Evolutionary conservation across 352 stramenopile species (phyloP), one percentile per base, ranked within the genome.

Genomic region (Thraustotheca clavata): DNA sequence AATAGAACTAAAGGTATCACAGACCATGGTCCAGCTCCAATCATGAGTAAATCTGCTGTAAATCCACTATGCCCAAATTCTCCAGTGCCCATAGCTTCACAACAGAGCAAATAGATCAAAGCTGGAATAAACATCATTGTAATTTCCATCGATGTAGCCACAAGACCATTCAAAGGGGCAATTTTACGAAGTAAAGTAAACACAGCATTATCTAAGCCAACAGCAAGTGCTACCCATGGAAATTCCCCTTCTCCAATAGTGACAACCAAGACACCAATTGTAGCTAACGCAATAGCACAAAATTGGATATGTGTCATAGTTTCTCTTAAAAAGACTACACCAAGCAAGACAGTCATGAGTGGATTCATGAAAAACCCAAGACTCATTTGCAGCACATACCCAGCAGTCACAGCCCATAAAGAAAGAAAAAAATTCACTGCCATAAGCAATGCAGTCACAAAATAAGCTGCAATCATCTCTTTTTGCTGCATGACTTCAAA

Each of bases 321-420:
- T 24, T 61, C 52, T 20, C 32, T 20, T 4, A 61, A 29, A 24
- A 61, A 47, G 34, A 61, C 29, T 22, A 61, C 52, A 24, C 52
- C 52, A 14, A 61, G 52, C 6, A 61, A 29, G 8, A 61, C 52
- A 11, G 52, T 61, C 31, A 61, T 29, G 9, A 61, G 34, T 9
- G 52, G 52, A 26, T 47, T 49, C 35, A 61, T 61, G 52, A 47
- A 61, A 29, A 46, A 47, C 22, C 52, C 52, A 24, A 61, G 34
- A 49, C 52, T 61, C 24, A 38, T 27, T 46, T 61, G 31, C 3
- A 61, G 16, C 0, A 61, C 52, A 26, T 49, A 61, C 35, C 52
- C 52, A 20, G 29, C 22, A 29, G 32, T 61, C 24, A 61, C 52
- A 1, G 52, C 52, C 52, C 52, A 62, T 12, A 62, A 22, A 14